Base-by-base conservation (phyloP, 306 rosid genomes). In the Dryas drummondii region DNA sequence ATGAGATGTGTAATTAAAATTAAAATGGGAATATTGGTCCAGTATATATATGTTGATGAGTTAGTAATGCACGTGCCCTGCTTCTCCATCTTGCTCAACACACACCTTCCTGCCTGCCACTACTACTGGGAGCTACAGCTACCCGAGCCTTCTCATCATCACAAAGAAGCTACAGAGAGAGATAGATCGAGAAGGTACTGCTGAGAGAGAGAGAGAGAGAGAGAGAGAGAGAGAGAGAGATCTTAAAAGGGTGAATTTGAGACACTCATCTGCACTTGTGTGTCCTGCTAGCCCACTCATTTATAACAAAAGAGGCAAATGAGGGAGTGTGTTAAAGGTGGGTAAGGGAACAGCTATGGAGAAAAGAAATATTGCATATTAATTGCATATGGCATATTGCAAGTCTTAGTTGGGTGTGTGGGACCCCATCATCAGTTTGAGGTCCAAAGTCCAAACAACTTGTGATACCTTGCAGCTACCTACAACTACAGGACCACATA, bases 1-100 rank as follows among this genome's bases (percentile, higher is more conserved):
- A 2, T 13, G 46, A 13, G 10, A 16, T n/a, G 37, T 48, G 37
- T 48, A 32, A 32, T 32, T 32, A 32, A 32, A 32, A 32, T 32
- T 32, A 32, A 32, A 32, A 32, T 32, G 37, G 37, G 37, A 32
- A 2, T 32, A 32, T 32, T 32, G 37, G 37, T 32, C 37, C 37
- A 32, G 37, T 32, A 32, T 32, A 32, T 32, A 32, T 32, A 32
- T 32, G 37, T 32, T 32, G 37, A 32, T 67, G 97, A 86, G 96
- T 89, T 85, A 90, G 94, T 73, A 82, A 85, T 92, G 97, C 98
- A 96, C 99, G 99, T 96, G 99, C 99, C 98, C 98, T 96, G 99
- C 99, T 96, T 92, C 99, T 96, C 99, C 99, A 96, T 92, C 99
- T 70, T 82, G 97, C 81, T 84, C 92, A 86, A 78, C 91, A 86